phyloP scores from a whole-genome alignment of 2,329 filamentous ascomycete genomes.

The Sarocladium brachiariae region DNA sequence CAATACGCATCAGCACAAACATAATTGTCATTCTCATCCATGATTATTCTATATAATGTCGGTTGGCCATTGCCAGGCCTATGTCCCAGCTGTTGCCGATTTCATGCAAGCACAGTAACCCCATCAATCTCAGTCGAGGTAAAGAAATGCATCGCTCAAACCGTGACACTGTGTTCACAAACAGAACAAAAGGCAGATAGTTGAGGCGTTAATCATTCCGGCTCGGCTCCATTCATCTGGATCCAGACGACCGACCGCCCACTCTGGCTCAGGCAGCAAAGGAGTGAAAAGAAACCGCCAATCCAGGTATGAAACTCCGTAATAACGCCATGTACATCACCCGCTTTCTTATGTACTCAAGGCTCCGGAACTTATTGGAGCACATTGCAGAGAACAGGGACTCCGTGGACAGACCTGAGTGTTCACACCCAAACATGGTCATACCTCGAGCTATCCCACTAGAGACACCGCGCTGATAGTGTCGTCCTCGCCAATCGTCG shows the following conservation, averaged over 20 bases:
- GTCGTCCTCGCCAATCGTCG: no score
- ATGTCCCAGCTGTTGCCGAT: neutral
- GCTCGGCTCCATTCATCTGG: neutral
- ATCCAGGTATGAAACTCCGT: neutral
- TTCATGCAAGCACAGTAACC: neutral
- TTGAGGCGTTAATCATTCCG: conserved; percentile 1
- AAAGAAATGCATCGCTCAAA: neutral
- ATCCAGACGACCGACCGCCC: no score
- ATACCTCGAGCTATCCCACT: no score
- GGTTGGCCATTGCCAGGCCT: neutral
- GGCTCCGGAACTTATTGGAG: neutral
- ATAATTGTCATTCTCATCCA: neutral
- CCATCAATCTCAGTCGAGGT: no score
- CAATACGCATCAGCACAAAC: no score
- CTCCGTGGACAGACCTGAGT: no score
- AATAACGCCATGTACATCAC: conserved; percentile 2
- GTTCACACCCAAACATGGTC: no score
- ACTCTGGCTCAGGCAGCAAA: no score
- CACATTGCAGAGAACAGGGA: no score
- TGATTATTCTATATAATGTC: neutral
- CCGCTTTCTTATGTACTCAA: conserved; percentile 5
- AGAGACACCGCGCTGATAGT: no score
- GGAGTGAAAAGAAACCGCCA: neutral
- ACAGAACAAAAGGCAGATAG: neutral
- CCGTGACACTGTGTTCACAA: neutral